Evolutionary conservation across 495 filamentous ascomycete species (phyloP), one percentile per base, ranked within the genome.

Genomic region (Podospora conica): DNA sequence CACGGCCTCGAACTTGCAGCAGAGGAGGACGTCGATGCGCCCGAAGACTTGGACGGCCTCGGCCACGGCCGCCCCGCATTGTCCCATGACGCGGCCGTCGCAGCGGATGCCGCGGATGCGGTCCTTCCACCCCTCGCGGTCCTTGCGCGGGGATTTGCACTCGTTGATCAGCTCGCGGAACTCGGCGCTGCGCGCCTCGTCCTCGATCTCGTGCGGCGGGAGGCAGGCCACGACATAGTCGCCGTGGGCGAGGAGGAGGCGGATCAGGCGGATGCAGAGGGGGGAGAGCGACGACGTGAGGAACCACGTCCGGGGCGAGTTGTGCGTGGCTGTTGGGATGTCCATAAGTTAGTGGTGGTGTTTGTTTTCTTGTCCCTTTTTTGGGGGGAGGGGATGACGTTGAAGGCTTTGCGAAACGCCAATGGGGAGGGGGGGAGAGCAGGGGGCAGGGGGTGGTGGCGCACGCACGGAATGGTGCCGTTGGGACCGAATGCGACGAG

Each of bases 1-100:
- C 24, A 97, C 84, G 60, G 92, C 91, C 86, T 96, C 91, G 70
- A 88, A 92, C 56, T 89, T 90, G 77, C 91, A 95, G 76, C 91
- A 94, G 33, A 97, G 82, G 63, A 97, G 77, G 55, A 97, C 92
- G 74, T 98, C 95, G 31, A 98, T 84, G 63, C 87, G 84, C 23
- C 93, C 92, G 80, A 96, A 98, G 3, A 86, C 82, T 62, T 89
- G 85, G 22, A 94, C 86, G 20, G 91, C 90, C 75, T 96, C 89
- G 60, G 95, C 93, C 61, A 98, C 83, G 10, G 92, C 91, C 56
- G 92, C 89, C 73, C 96, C 93, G 71, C 83, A 85, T 68, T 83
- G 79, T 48, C 82, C 81, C 80, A 86, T 85, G 60, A 81, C 76
- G 62, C 84, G 82, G 58, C 80, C 82, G 76, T 85, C 81, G 74